Base-by-base conservation (phyloP, 306 rosid species). In the Prunus mira region DNA sequence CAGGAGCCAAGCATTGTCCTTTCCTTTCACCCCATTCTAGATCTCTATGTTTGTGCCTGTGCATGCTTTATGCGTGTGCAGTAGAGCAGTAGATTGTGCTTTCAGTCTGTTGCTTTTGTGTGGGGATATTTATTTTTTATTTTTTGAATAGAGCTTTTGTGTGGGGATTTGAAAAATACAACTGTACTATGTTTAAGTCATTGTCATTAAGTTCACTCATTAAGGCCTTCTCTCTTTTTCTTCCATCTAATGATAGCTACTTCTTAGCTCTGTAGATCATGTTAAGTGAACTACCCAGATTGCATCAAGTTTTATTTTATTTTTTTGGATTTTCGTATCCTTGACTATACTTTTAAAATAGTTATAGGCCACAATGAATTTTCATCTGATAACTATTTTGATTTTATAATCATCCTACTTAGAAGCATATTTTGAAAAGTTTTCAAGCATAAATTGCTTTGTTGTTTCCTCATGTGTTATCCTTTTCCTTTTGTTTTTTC, bases 401-500 rank as follows among this genome's bases (percentile, higher is more conserved):
- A 5, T 58, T 70, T 25, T 45, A 46, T 9, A 65, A 19, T 65
- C 15, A 65, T 61, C 17, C 32, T 25, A 14, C 19, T 12, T 18
- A 60, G 0, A 24, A 45, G 46, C 6, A 25, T 61, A n/a, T 61
- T 28, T 41, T 3, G 47, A 30, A 15, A 67, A 38, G 20, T 3
- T 62, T 55, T 41, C 27, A 41, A 58, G 46, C 45, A 20, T 22
- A 41, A 62, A 15, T 56, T 38, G 63, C 47, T 55, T 77, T 63
- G 22, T 32, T 60, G 34, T 60, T 71, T 52, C 71, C 13, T 54
- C 34, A 51, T 82, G 47, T 66, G 56, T 62, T 69, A 24, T 61
- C 56, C 14, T 15, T 66, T n/a, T 76, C 66, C 51, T 65, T 73
- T 12, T 75, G 41, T 49, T 64, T 73, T 79, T 74, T 52, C 76